A percentile compares a stretch with the other conserved stretches of the same genome.
Evolutionary conservation across 306 rosid genomes (phyloP).

Genomic region (Castanospermum australe): DNA sequence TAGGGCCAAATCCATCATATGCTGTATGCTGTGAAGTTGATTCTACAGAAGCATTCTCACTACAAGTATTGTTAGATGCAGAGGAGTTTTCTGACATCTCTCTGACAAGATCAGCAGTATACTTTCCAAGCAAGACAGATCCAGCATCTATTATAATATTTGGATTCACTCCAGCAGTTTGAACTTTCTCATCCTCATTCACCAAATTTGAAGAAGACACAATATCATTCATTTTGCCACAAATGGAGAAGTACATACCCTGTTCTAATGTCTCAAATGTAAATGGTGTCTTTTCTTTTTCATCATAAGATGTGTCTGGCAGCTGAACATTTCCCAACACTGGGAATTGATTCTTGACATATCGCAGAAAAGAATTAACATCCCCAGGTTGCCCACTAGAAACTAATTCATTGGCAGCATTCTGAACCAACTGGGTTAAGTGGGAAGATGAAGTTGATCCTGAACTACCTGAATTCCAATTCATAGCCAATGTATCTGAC

Average conservation of each 20-base stretch:
- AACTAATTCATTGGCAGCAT: slow-evolving; percentile 55
- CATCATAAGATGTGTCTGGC: slow-evolving; percentile 43
- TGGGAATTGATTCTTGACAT: slow-evolving; percentile 61
- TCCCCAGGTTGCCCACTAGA: slow-evolving; percentile 61
- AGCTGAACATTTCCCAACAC: slow-evolving; percentile 47
- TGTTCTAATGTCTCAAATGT: slow-evolving; percentile 72
- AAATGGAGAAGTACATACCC: slow-evolving; percentile 54
- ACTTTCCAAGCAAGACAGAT: slow-evolving; percentile 67
- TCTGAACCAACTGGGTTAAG: slow-evolving; percentile 48
- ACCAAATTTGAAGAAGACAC: slow-evolving; percentile 27
- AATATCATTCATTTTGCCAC: slow-evolving; percentile 49
- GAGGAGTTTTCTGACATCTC: slow-evolving; percentile 55
- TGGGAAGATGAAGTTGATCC: slow-evolving; percentile 49
- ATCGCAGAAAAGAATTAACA: slow-evolving; percentile 45
- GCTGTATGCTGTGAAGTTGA: slow-evolving; percentile 40
- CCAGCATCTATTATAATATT: slow-evolving; percentile 39
- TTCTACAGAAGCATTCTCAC: slow-evolving; percentile 49
- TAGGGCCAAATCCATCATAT: slow-evolving; percentile 75
- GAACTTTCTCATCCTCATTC: slow-evolving; percentile 31
- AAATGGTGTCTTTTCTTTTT: slow-evolving; percentile 32
- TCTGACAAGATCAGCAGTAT: slow-evolving; percentile 61
- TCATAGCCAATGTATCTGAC: slow-evolving; percentile 38
- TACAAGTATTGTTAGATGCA: slow-evolving; percentile 47
- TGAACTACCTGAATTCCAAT: slow-evolving; percentile 35
- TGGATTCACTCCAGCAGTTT: slow-evolving; percentile 39